These are phyloP conservation scores for Penicillium psychrofluorescens DNA, from an alignment of 495 filamentous ascomycete genomes.

Conservation along the genomic window DNA sequence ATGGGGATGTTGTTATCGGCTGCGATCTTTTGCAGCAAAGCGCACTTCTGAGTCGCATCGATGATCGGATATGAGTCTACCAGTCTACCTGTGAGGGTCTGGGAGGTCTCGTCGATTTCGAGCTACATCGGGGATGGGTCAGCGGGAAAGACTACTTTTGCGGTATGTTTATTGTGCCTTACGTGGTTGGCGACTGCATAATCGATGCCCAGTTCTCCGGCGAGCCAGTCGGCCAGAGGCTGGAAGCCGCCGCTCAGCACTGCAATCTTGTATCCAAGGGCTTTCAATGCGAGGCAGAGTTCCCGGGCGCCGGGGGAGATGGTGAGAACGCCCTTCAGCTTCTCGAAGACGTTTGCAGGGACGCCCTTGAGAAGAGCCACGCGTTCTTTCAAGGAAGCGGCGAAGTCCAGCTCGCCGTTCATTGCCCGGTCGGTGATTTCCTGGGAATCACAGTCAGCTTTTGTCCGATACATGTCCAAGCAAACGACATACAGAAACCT, in stretches of 20 bases:
- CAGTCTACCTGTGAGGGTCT: slow-evolving; percentile 74
- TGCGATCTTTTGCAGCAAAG: slow-evolving; percentile 71
- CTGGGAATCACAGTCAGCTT: slow-evolving; percentile 15
- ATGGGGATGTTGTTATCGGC: slow-evolving; percentile 60
- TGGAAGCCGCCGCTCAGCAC: slow-evolving; percentile 90
- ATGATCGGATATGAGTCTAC: slow-evolving; percentile 64
- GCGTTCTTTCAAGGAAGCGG: slow-evolving; percentile 67
- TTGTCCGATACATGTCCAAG: slow-evolving; percentile 11
- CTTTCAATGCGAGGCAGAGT: slow-evolving; percentile 63
- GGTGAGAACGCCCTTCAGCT: slow-evolving; percentile 61
- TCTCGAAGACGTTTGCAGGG: slow-evolving; percentile 70
- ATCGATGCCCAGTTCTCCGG: slow-evolving; percentile 70
- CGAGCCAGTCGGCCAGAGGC: slow-evolving; percentile 81
- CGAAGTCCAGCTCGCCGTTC: slow-evolving; percentile 95
- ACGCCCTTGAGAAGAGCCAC: slow-evolving; percentile 76
- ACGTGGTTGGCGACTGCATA: slow-evolving; percentile 80
- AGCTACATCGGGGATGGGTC: slow-evolving; percentile 32
- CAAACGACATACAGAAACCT: slow-evolving; percentile 47
- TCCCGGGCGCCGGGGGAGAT: slow-evolving; percentile 75
- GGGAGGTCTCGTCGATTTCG: slow-evolving; percentile 55
- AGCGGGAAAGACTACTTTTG: no score
- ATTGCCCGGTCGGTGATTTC: slow-evolving; percentile 89
- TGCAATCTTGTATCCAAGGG: slow-evolving; percentile 72
- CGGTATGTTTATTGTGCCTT: slow-evolving; percentile 10
- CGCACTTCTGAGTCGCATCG: slow-evolving; percentile 70